These are phyloP conservation scores for Fusarium nelsonii DNA, from an alignment of 2,329 filamentous ascomycete genomes.

Conservation along the genomic window DNA sequence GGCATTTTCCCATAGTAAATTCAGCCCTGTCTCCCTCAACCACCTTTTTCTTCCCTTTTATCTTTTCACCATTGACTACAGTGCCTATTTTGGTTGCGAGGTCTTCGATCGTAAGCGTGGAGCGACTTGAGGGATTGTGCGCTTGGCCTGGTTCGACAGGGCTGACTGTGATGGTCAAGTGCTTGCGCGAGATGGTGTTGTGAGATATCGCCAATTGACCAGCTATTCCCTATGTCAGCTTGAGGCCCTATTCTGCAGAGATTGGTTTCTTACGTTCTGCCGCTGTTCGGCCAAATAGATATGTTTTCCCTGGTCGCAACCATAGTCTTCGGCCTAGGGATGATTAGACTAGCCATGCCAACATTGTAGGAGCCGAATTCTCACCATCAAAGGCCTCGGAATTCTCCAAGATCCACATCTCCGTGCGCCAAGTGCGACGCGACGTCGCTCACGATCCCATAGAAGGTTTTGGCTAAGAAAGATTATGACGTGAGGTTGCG, in stretches of 20 bases:
- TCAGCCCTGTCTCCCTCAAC: constrained; percentile 66
- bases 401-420: constrained; percentile 76
- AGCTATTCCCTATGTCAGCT: constrained; percentile 57
- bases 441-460: constrained; percentile 39
- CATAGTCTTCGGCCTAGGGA: constrained; percentile 70
- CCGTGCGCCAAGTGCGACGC: constrained; percentile 32
- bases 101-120: constrained; percentile 80
- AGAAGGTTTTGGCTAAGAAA: constrained; percentile 4
- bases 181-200: constrained; percentile 88
- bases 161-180: constrained; percentile 82
- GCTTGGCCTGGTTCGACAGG: constrained; percentile 74
- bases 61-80: constrained; percentile 76
- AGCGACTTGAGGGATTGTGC: constrained; percentile 72
- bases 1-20: constrained; percentile 79
- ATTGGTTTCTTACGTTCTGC: constrained; percentile 67
- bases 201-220: constrained; percentile 78
- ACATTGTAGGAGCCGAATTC: not conserved
- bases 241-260: not conserved
- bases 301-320: constrained; percentile 86
- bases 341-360: constrained; percentile 14
- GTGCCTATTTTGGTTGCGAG: constrained; percentile 88
- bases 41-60: constrained; percentile 71
- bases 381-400: constrained; percentile 65
- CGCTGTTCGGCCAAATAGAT: constrained; percentile 85
- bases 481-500: constrained; percentile 45